phyloP scores from a whole-genome alignment of 305 asterid species.

The Fraxinus baroniana region DNA sequence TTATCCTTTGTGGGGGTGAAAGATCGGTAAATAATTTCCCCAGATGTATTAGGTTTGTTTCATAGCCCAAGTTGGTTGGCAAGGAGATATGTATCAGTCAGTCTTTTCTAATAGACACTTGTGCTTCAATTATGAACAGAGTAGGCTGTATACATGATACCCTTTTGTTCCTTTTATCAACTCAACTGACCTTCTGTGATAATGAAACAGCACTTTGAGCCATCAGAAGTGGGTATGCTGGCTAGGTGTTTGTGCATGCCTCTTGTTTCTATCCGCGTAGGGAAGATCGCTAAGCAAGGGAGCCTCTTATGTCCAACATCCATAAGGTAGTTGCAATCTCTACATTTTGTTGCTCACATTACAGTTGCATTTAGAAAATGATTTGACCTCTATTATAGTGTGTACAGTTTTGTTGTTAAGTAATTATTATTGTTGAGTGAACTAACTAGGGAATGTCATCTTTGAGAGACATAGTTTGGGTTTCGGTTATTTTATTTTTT shows the following conservation, averaged over 20 bases:
- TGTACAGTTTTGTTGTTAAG: neutral
- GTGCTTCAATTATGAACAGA: neutral
- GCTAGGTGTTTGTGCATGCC: constrained; percentile 96
- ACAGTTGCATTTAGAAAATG: constrained; percentile 3
- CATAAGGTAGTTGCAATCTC: constrained; percentile 54
- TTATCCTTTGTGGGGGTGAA: neutral
- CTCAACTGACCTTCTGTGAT: constrained; percentile 2
- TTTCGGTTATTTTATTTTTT: neutral
- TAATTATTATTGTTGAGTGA: neutral
- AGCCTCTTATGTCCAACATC: constrained; percentile 64
- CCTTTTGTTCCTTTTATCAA: neutral
- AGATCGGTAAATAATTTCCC: neutral
- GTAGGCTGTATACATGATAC: neutral
- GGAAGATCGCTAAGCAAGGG: constrained; percentile 81
- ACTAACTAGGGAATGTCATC: neutral
- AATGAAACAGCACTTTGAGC: constrained; percentile 75
- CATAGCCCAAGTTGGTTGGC: neutral
- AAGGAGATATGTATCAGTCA: neutral
- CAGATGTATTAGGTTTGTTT: neutral
- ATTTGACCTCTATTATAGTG: neutral
- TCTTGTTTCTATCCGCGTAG: constrained; percentile 89
- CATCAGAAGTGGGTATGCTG: constrained; percentile 83
- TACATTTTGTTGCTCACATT: constrained; percentile 1
- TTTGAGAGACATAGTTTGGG: neutral
- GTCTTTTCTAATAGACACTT: neutral